Evolutionary conservation across 768 basidiomycete species (phyloP).

Genomic region (Galerina marginata): DNA sequence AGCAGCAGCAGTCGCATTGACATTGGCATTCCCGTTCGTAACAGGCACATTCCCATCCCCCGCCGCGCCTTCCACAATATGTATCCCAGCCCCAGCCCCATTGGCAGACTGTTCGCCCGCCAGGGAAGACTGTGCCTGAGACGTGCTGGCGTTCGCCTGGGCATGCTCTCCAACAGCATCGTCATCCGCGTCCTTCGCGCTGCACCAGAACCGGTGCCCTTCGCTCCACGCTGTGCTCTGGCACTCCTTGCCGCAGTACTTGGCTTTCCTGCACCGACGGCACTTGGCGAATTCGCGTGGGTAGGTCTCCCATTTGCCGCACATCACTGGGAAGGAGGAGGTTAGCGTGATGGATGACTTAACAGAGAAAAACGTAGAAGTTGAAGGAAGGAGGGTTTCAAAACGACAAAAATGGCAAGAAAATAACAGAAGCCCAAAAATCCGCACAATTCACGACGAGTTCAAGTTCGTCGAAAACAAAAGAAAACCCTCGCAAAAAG

Average conservation of each 20-base stretch:
- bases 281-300: conserved; percentile 98
- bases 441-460: too few species aligned
- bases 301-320: conserved; percentile 91
- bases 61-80: conserved; percentile 6
- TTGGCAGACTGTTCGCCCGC: too few species aligned
- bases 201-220: conserved; percentile 95
- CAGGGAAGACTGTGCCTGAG: too few species aligned
- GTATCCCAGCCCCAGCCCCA: not conserved
- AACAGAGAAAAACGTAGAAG: not conserved
- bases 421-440: not conserved
- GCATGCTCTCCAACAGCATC: conserved; percentile 33
- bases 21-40: not conserved
- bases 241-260: conserved; percentile 98
- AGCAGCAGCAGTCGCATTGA: not conserved
- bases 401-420: not conserved
- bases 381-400: not conserved
- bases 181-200: conserved; percentile 60
- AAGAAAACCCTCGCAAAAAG: not conserved
- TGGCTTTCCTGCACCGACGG: conserved; percentile 93
- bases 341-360: not conserved
- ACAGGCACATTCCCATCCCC: conserved; percentile 4
- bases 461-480: too few species aligned
- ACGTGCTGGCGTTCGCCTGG: not conserved
- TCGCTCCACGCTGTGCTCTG: conserved; percentile 97
- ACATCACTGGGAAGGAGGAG: conserved; percentile 68